Evolutionary conservation across 2,329 filamentous ascomycete genomes (phyloP).

Genomic region (Phialophora tarda): DNA sequence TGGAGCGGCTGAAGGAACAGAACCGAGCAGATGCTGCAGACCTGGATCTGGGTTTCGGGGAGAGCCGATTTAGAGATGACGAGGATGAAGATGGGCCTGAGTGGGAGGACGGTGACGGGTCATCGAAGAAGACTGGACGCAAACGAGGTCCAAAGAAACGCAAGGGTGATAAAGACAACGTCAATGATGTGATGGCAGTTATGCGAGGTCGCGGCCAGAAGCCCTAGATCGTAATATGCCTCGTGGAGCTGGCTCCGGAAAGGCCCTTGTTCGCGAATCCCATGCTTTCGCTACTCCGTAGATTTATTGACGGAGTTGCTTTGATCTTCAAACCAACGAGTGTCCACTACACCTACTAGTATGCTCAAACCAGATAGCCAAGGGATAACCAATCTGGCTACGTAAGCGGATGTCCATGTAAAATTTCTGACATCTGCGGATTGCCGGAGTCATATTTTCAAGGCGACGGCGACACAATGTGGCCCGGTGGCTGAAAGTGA

Average conservation of each 20-base stretch:
- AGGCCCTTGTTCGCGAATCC: not conserved
- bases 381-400: not conserved
- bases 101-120: slow-evolving; percentile 54
- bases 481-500: slow-evolving; percentile 15
- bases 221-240: slow-evolving; percentile 4
- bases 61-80: slow-evolving; percentile 83
- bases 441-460: slow-evolving; percentile 12
- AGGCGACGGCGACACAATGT: not conserved
- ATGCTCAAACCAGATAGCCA: slow-evolving; percentile 4
- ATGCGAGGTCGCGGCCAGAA: slow-evolving; percentile 66
- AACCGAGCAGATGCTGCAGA: slow-evolving; percentile 62
- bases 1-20: slow-evolving; percentile 50
- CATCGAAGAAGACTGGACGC: slow-evolving; percentile 47
- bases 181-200: slow-evolving; percentile 77
- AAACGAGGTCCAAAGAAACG: slow-evolving; percentile 62
- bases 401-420: slow-evolving; percentile 1
- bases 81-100: slow-evolving; percentile 76
- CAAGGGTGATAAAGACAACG: slow-evolving; percentile 67
- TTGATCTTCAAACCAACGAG: not conserved
- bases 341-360: not conserved
- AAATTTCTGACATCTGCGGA: slow-evolving; percentile 11
- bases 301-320: not conserved
- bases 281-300: slow-evolving; percentile 15
- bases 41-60: slow-evolving; percentile 93
- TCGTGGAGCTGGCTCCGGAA: not conserved